phyloP scores from a whole-genome alignment of 768 basidiomycete species.

The Pseudohyphozyma bogoriensis region DNA sequence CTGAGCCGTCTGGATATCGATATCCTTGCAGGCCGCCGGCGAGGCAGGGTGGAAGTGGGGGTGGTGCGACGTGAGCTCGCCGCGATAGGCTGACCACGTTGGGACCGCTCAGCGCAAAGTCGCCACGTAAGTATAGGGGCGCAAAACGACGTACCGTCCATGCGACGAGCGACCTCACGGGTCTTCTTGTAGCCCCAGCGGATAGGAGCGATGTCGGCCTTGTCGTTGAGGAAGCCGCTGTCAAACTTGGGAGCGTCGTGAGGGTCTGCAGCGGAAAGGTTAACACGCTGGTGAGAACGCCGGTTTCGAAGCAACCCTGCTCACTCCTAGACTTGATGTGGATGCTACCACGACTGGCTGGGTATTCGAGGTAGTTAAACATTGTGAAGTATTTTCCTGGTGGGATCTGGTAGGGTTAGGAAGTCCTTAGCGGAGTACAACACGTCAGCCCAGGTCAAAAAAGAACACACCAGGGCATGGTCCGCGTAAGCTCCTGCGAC shows the following conservation, averaged over 20 bases:
- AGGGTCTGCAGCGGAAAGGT: neutral
- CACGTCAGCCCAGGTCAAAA: neutral
- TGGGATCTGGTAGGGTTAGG: conserved; percentile 39
- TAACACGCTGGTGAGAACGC: conserved; percentile 48
- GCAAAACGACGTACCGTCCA: conserved; percentile 47
- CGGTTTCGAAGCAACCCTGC: conserved; percentile 41
- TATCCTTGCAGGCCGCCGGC: conserved; percentile 51
- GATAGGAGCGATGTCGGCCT: conserved; percentile 64
- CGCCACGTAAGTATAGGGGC: conserved; percentile 21
- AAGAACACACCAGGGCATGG: conserved; percentile 37
- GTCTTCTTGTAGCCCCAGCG: conserved; percentile 71
- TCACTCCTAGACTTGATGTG: conserved; percentile 6
- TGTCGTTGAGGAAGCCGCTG: conserved; percentile 69
- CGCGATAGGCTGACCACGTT: conserved; percentile 56
- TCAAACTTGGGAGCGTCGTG: conserved; percentile 52
- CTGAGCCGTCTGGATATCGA: conserved; percentile 60
- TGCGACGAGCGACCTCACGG: conserved; percentile 58
- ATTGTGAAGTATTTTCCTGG: conserved; percentile 47
- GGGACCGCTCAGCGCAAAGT: neutral
- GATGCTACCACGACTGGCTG: conserved; percentile 62
- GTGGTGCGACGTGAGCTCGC: conserved; percentile 57
- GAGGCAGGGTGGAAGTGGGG: conserved; percentile 64
- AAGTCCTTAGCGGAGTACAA: neutral
- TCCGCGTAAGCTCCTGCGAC: conserved; percentile 63
- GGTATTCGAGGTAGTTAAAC: conserved; percentile 47